These are phyloP conservation scores for Helianthus tuberosus DNA, from an alignment of 129 eudicot genomes.

Conservation along the genomic window DNA sequence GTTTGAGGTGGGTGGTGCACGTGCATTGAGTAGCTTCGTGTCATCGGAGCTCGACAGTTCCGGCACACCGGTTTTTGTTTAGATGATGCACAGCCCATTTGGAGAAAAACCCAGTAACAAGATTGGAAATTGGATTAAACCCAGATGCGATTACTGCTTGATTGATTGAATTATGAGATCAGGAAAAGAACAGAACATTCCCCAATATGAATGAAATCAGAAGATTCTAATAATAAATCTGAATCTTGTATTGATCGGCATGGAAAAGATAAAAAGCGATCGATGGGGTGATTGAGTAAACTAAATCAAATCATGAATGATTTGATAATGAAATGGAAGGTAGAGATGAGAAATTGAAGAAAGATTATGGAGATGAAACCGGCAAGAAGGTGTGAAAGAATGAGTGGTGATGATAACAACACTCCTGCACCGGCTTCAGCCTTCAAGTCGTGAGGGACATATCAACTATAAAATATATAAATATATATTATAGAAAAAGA, in stretches of 20 bases:
- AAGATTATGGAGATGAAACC: constrained; percentile 9
- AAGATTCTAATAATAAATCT: constrained; percentile 1
- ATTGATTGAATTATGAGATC: neutral
- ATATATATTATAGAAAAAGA: neutral
- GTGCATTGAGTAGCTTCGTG: constrained; percentile 87
- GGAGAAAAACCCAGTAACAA: neutral
- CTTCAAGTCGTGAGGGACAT: constrained; percentile 40
- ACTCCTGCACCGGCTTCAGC: constrained; percentile 31
- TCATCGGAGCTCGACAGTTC: constrained; percentile 56
- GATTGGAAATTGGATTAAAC: constrained; percentile 3
- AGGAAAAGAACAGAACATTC: constrained; percentile 50
- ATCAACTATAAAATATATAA: constrained; percentile 7
- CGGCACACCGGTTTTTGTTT: constrained; percentile 61
- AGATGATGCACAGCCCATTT: constrained; percentile 88
- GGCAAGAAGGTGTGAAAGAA: constrained; percentile 1
- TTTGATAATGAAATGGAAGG: neutral
- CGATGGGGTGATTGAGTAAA: neutral
- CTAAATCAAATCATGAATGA: constrained; percentile 3
- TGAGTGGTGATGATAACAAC: constrained; percentile 40
- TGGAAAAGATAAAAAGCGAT: constrained; percentile 28
- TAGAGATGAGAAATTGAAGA: neutral
- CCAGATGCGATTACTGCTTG: constrained; percentile 3
- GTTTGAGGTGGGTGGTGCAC: constrained; percentile 55
- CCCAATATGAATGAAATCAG: constrained; percentile 27
- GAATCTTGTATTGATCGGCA: constrained; percentile 17